These are phyloP conservation scores for Microdochium paspali DNA, from an alignment of 2,329 filamentous ascomycete species.

Conservation along the genomic window DNA sequence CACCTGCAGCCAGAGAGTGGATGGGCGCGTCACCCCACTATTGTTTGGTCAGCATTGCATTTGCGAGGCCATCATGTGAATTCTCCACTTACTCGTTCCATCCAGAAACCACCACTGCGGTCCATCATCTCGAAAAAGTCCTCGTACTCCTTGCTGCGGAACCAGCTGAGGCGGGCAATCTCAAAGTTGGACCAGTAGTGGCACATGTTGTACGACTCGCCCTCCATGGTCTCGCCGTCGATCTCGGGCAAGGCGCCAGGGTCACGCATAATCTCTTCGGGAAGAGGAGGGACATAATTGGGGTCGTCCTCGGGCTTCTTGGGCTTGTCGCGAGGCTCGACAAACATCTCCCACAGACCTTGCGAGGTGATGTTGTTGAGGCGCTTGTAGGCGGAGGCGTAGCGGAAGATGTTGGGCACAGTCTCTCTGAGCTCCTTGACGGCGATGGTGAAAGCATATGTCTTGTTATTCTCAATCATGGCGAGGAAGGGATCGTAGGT, in stretches of 20 bases:
- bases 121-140: conserved; percentile 99
- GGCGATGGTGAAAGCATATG: conserved; percentile 96
- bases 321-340: conserved; percentile 61
- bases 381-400: conserved; percentile 95
- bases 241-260: conserved; percentile 68
- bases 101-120: conserved; percentile 95
- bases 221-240: conserved; percentile 90
- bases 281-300: conserved; percentile 57
- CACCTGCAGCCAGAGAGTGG: conserved; percentile 90
- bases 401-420: conserved; percentile 96
- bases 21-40: conserved; percentile 99
- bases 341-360: conserved; percentile 98
- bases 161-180: conserved; percentile 90
- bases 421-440: conserved; percentile 97
- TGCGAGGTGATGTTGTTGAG: conserved; percentile 83
- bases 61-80: no score
- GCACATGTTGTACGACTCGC: conserved; percentile 99
- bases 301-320: conserved; percentile 52
- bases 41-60: conserved; percentile 25
- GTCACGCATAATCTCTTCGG: conserved; percentile 75
- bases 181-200: conserved; percentile 99
- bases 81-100: conserved; percentile 84
- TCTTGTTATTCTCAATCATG: conserved; percentile 93
- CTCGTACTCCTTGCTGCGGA: conserved; percentile 93
- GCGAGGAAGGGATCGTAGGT: conserved; percentile 96